Base-by-base conservation (phyloP, 2,329 filamentous ascomycete species). In the Penicillium hordei region DNA sequence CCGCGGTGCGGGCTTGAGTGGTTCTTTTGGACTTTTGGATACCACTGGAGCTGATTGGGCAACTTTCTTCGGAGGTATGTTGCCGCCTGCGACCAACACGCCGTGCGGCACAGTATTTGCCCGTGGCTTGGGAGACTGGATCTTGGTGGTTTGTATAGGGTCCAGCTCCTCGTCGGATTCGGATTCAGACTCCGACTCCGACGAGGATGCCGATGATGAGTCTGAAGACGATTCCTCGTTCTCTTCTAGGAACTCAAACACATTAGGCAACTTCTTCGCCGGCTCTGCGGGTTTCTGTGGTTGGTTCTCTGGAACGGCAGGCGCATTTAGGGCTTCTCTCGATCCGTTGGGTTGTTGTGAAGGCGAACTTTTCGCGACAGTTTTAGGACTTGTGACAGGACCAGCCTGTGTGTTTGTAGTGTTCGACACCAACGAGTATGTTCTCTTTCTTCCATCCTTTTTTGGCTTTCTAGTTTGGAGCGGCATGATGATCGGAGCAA, bases 221-320 rank as follows among this genome's bases (percentile, higher is more conserved):
- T 60, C 63, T 31, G 57, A 62, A 39, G 62, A 61, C 6, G 65
- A 64, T 8, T 63, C 62, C 17, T 64, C 64, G 13, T 58, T 55
- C 12, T 70, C 62, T 21, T 76, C 72, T 7, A 77, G 65, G 45
- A 72, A 77, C 44, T 77, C 69, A 61, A 77, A 77, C 9, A 77
- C 75, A 63, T 76, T 71, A 5, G 74, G 73, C 15, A 64, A 48
- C 39, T 62, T 66, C 38, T 61, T 65, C 27, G 65, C 48, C 4
- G 64, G 36, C 31, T 60, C 65, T 25, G 54, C 50, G 5, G 62
- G 23, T 42, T 66, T 68, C 19, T 36, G 39, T 12, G 44, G 40
- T 34, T 55, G 19, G 17, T 42, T 38, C 33, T 59, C 54, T 44
- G 55, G 31, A 51, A 61, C 45, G 33, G 57, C 57, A 53, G 60